A percentile compares a stretch with the other conserved stretches of the same genome.
phyloP scores from a whole-genome alignment of 352 stramenopile species.

The Globisporangium middletonii region DNA sequence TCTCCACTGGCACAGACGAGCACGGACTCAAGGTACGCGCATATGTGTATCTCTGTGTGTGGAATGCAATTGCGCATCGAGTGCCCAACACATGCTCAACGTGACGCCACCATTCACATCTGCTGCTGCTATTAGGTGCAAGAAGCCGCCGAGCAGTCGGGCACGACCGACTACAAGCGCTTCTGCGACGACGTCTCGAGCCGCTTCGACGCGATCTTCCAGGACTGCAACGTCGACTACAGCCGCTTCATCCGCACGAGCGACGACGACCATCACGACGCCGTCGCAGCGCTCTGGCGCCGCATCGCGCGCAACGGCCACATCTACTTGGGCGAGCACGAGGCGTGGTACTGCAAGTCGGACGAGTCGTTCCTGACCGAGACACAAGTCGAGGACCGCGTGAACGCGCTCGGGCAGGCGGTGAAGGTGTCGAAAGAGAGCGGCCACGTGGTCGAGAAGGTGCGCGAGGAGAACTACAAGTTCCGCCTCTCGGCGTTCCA shows the following conservation, averaged over 20 bases:
- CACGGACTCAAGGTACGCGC: slow-evolving; percentile 86
- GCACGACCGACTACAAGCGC: slow-evolving; percentile 69
- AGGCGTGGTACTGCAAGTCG: slow-evolving; percentile 98
- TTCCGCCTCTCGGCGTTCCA: slow-evolving; percentile 95
- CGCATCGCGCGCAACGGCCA: slow-evolving; percentile 85
- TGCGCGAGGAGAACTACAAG: slow-evolving; percentile 98
- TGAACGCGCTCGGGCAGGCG: slow-evolving; percentile 25
- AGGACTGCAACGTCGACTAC: slow-evolving; percentile 88
- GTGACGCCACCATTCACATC: not conserved
- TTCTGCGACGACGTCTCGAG: slow-evolving; percentile 93
- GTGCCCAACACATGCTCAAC: too few species aligned
- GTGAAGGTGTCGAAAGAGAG: slow-evolving; percentile 87
- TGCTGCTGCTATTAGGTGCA: slow-evolving; percentile 26
- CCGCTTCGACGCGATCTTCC: slow-evolving; percentile 89
- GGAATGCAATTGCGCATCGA: too few species aligned
- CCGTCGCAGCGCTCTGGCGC: slow-evolving; percentile 91
- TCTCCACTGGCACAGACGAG: slow-evolving; percentile 98
- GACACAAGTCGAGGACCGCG: slow-evolving; percentile 91
- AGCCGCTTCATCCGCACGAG: slow-evolving; percentile 98
- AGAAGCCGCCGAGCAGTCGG: slow-evolving; percentile 85
- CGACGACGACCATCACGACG: slow-evolving; percentile 88
- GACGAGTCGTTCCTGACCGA: slow-evolving; percentile 99
- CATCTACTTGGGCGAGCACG: slow-evolving; percentile 97
- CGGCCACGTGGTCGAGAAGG: slow-evolving; percentile 90
- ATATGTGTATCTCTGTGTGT: not conserved